These are phyloP conservation scores for Sugiyamaella japonica DNA, from an alignment of 1,139 yeast species.

Conservation along the genomic window DNA sequence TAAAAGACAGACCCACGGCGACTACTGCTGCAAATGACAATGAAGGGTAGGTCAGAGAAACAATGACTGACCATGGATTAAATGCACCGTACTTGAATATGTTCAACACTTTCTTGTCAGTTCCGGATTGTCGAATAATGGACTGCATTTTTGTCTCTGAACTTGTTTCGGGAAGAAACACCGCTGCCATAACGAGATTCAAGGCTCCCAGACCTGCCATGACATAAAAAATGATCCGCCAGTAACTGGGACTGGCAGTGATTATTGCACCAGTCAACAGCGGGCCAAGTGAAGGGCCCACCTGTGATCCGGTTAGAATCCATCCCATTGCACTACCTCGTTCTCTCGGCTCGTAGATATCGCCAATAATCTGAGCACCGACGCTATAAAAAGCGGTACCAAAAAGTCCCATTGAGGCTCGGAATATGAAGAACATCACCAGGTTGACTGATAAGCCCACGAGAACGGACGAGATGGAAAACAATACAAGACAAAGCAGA, in stretches of 20 bases:
- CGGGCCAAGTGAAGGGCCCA: conserved; percentile 82
- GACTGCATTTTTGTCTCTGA: conserved; percentile 39
- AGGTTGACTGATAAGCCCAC: conserved; percentile 51
- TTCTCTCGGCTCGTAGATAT: conserved; percentile 61
- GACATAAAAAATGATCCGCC: conserved; percentile 54
- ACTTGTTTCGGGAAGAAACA: conserved; percentile 69
- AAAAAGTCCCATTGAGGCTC: conserved; percentile 50
- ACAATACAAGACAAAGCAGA: conserved; percentile 42
- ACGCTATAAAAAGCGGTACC: conserved; percentile 62
- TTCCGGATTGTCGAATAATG: conserved; percentile 45
- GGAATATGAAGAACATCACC: conserved; percentile 52
- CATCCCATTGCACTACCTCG: conserved; percentile 79
- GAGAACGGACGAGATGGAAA: conserved; percentile 42
- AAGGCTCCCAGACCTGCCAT: conserved; percentile 56
- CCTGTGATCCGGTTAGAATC: conserved; percentile 73
- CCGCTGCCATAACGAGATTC: conserved; percentile 50
- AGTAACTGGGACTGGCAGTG: conserved; percentile 45
- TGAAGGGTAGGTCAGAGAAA: conserved; percentile 46
- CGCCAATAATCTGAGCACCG: conserved; percentile 90
- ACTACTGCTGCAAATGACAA: conserved; percentile 49
- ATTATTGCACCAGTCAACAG: conserved; percentile 76
- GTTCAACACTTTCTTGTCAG: conserved; percentile 43
- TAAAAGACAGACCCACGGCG: conserved; percentile 45
- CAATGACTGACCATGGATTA: conserved; percentile 48
- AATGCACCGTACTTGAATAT: conserved; percentile 46